Evolutionary conservation across 805 yeast species (phyloP), one percentile per base, ranked within the genome.

Genomic region (Myxozyma mucilagina): DNA sequence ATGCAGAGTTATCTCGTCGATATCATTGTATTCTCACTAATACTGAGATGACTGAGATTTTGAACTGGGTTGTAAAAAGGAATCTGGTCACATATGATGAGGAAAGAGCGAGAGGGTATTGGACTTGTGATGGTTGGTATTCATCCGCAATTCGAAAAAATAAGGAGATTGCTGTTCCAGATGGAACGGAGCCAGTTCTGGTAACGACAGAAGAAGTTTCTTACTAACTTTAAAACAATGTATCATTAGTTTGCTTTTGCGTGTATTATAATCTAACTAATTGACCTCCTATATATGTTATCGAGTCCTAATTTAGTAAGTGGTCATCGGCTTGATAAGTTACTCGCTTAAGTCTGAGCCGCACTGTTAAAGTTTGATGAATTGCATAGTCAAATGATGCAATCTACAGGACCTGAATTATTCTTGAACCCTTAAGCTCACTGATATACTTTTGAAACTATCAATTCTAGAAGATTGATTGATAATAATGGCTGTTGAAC

Each of bases 121-220:
- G 67, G 65, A 57, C 65, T 20, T 29, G 51, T 31, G 48, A 63
- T 3, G 64, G 71, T 16, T 72, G 74, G 74, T 72, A 67, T 47
- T 47, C 60, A 54, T 42, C 61, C 24, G 61, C 47, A 14, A 34
- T 16, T 11, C 14, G 41, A 10, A 34, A 31, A 10, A 24, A 31
- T 7, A 31, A 41, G 18, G 51, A 32, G 9, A n/a, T 47, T 32
- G 41, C 13, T 7, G 14, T 14, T n/a, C 20, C 24, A 10, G 35
- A 13, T 10, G 16, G 18, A 13, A 14, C 13, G 24, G 49, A 45
- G 35, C n/a, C 35, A 11, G 29, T 45, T n/a, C 20, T 41, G n/a
- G 5, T 20, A 9, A 16, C 45, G 18, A 13, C 49, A 11, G 36
- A 20, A 16, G 34, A n/a, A 24, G 9, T 35, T 24, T 14, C 34